Percentiles rank a stretch among this genome's conserved stretches.
phyloP scores from a whole-genome alignment of 179 eudicot genomes.

The Spergularia azorica region DNA sequence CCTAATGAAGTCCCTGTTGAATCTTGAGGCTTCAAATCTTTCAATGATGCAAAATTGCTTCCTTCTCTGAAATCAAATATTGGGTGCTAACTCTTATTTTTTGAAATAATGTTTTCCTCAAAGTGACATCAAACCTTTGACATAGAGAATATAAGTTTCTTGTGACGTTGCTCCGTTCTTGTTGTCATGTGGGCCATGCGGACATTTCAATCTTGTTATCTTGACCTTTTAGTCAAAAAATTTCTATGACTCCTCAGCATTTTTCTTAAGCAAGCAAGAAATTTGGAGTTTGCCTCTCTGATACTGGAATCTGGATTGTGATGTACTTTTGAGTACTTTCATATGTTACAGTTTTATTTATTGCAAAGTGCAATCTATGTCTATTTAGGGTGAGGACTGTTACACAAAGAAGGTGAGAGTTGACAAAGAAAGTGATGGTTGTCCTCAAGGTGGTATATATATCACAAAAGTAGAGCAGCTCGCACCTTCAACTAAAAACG shows the following conservation, averaged over 20 bases:
- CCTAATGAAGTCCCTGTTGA: background rate
- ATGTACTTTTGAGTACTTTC: conserved; percentile 21
- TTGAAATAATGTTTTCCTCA: too few relatives aligned
- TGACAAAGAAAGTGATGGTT: conserved; percentile 50
- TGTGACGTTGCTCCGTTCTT: background rate
- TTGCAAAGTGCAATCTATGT: conserved; percentile 27
- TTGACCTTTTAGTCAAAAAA: too few relatives aligned
- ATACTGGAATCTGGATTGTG: conserved; percentile 21
- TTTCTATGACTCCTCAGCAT: too few relatives aligned
- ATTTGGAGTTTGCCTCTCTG: conserved; percentile 13
- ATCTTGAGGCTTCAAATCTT: too few relatives aligned
- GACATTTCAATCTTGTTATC: background rate
- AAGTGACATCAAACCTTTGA: background rate
- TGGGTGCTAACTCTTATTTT: too few relatives aligned
- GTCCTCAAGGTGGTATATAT: conserved; percentile 39
- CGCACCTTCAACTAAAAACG: conserved; percentile 39
- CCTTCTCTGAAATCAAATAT: too few relatives aligned
- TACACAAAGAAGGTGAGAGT: conserved; percentile 58
- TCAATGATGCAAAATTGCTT: too few relatives aligned
- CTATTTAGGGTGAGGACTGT: conserved; percentile 62
- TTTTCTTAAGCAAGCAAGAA: too few relatives aligned
- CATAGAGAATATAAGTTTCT: too few relatives aligned
- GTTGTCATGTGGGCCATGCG: background rate
- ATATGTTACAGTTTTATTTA: conserved; percentile 14
- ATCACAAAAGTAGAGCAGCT: conserved; percentile 34